These are phyloP conservation scores for Nicotiana otophora DNA, from an alignment of 257 asterid species.

Conservation along the genomic window DNA sequence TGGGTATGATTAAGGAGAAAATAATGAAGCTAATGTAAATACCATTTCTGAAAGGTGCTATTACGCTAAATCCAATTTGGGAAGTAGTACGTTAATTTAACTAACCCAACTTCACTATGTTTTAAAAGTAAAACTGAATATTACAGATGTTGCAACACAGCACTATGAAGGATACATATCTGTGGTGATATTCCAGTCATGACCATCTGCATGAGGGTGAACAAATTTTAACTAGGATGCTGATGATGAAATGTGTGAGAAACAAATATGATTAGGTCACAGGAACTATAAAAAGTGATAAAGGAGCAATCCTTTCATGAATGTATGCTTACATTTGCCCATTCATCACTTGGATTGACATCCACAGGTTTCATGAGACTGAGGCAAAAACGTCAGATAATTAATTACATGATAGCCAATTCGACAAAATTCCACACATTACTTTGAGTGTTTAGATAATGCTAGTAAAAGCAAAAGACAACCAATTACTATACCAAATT, in stretches of 20 bases:
- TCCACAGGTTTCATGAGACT: conserved; percentile 95
- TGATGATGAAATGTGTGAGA: neutral
- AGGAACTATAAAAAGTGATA: neutral
- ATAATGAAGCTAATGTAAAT: neutral
- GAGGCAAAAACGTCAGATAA: conserved; percentile 19
- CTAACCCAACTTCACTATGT: neutral
- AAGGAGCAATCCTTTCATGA: conserved; percentile 4
- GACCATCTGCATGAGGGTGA: conserved; percentile 58
- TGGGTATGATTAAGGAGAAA: conserved; percentile 36
- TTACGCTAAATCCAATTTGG: neutral
- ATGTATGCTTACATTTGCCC: conserved; percentile 73
- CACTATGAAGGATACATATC: conserved; percentile 60
- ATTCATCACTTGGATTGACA: conserved; percentile 80
- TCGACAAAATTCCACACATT: neutral
- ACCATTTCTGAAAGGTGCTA: neutral
- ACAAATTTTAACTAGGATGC: conserved; percentile 18
- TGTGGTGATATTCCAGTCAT: conserved; percentile 92
- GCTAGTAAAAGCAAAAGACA: neutral
- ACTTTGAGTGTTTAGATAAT: neutral
- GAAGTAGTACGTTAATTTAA: neutral
- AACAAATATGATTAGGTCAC: neutral
- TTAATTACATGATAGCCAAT: neutral
- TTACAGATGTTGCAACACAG: neutral
- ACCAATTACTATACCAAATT: neutral
- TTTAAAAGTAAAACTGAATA: neutral